phyloP scores from a whole-genome alignment of 768 basidiomycete genomes.

The Mycena vitilis region DNA sequence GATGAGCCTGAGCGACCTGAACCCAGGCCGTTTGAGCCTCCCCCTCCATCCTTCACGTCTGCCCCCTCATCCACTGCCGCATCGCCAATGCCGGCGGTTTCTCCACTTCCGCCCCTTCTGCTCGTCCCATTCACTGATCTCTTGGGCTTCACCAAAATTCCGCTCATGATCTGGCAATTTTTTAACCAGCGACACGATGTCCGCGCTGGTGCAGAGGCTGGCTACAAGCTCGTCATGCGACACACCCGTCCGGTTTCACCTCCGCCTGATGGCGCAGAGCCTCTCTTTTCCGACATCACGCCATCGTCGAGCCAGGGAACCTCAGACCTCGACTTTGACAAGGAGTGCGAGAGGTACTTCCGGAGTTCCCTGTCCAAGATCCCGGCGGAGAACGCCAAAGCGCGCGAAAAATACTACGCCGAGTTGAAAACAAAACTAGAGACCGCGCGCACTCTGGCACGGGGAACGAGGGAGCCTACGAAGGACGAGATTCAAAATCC shows the following conservation, averaged over 20 bases:
- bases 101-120: constrained; percentile 82
- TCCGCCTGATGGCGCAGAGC: constrained; percentile 36
- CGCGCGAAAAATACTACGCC: constrained; percentile 82
- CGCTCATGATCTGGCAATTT: constrained; percentile 91
- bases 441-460: constrained; percentile 79
- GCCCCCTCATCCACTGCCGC: not conserved
- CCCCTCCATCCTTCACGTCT: not conserved
- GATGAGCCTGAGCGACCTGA: constrained; percentile 25
- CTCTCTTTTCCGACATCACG: constrained; percentile 41
- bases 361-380: constrained; percentile 68
- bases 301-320: constrained; percentile 28
- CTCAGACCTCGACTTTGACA: constrained; percentile 80
- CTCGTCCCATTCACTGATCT: constrained; percentile 80
- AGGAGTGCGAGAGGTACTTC: constrained; percentile 73
- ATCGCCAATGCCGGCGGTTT: constrained; percentile 35
- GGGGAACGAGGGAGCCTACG: constrained; percentile 83
- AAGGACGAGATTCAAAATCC: constrained; percentile 83
- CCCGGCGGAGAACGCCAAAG: constrained; percentile 70
- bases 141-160: constrained; percentile 86
- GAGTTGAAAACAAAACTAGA: constrained; percentile 73
- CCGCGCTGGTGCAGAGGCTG: constrained; percentile 83
- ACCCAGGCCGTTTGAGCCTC: constrained; percentile 11
- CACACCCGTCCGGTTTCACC: constrained; percentile 70
- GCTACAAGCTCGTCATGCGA: constrained; percentile 75
- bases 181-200: constrained; percentile 91